A percentile compares a stretch with the other conserved stretches of the same genome.
phyloP scores from a whole-genome alignment of 169 alveolate species.

The Besnoitia besnoiti region DNA sequence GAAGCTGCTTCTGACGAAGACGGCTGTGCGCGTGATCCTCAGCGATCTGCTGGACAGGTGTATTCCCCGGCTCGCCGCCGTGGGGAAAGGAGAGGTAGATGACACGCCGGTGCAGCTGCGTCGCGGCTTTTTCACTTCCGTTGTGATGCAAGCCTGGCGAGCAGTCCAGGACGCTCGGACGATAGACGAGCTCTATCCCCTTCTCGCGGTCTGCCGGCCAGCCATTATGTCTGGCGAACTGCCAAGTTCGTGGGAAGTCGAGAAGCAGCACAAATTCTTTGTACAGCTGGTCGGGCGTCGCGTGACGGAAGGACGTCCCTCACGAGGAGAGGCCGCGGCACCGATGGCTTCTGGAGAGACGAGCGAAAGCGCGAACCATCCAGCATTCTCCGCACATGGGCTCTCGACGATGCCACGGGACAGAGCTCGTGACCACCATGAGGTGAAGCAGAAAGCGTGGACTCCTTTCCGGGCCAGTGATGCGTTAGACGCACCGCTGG shows the following conservation, averaged over 20 bases:
- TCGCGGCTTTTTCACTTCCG: neutral
- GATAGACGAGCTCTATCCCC: conserved; percentile 7
- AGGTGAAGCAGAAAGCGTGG: neutral
- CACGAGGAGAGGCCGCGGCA: neutral
- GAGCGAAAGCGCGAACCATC: too few species aligned
- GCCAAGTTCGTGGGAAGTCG: neutral
- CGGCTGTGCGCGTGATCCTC: conserved; percentile 13
- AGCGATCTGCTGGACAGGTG: neutral
- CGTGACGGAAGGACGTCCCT: neutral
- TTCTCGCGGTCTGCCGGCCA: conserved; percentile 8
- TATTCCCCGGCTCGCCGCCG: neutral
- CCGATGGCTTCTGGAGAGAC: neutral
- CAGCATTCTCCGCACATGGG: too few species aligned
- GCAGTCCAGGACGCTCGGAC: neutral
- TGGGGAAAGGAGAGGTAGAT: neutral
- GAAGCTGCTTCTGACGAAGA: neutral
- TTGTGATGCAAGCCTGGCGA: conserved; percentile 20
- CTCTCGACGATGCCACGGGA: neutral
- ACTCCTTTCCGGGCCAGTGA: neutral
- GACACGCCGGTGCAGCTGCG: neutral
- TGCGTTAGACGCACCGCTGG: neutral
- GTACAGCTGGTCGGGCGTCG: neutral
- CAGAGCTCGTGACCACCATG: neutral
- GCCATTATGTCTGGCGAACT: neutral
- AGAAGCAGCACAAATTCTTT: neutral